Conservation (phyloP, 257 asterid genomes). For the Vinca minor region DNA sequence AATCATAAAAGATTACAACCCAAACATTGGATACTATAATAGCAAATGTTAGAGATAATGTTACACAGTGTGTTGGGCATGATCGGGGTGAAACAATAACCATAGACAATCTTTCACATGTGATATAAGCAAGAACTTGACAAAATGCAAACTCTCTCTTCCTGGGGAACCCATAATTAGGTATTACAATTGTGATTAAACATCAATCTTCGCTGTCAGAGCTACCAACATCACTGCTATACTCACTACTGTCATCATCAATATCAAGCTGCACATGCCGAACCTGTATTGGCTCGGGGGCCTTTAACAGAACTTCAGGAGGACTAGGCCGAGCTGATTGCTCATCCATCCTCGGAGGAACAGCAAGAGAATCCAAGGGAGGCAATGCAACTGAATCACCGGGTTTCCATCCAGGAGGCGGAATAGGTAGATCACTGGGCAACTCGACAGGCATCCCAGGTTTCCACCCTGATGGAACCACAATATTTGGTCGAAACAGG, state of each 20-base stretch:
- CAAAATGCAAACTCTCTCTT: too few species aligned
- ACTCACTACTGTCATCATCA: conserved; percentile 67
- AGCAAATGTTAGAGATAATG: too few species aligned
- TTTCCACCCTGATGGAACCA: conserved; percentile 81
- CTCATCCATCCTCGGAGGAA: conserved; percentile 53
- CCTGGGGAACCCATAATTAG: too few species aligned
- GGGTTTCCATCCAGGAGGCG: conserved; percentile 95
- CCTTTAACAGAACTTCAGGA: conserved; percentile 41
- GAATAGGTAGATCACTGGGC: conserved; percentile 72
- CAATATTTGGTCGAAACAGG: conserved; percentile 53
- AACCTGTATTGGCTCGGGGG: conserved; percentile 75
- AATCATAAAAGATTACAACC: too few species aligned
- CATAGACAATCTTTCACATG: too few species aligned
- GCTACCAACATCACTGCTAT: conserved; percentile 61
- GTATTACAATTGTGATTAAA: not conserved
- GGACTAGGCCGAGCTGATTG: conserved; percentile 38
- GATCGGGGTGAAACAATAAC: too few species aligned
- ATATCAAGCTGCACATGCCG: conserved; percentile 90
- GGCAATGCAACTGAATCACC: conserved; percentile 79
- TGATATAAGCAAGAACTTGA: too few species aligned
- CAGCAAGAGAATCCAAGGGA: conserved; percentile 52
- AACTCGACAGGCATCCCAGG: conserved; percentile 94
- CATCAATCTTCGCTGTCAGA: conserved; percentile 71
- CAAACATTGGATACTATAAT: too few species aligned
- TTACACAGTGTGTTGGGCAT: too few species aligned